Evolutionary conservation across 768 basidiomycete genomes (phyloP).

Genomic region (Calocera viscosa): DNA sequence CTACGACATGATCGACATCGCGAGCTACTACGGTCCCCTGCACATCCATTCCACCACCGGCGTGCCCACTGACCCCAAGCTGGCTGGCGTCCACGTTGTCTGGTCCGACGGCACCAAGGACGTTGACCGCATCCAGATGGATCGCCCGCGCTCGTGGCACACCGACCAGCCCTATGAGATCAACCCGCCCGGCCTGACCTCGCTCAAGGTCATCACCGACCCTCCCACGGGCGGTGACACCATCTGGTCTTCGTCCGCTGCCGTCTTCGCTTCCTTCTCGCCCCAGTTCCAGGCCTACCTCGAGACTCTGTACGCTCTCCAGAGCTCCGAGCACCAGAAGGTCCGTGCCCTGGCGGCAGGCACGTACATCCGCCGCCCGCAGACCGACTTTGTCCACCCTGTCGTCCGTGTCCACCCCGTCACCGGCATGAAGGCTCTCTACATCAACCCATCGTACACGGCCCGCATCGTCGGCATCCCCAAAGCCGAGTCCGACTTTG

Average conservation of each 20-base stretch:
- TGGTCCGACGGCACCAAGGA: background rate
- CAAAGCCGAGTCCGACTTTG: constrained; percentile 25
- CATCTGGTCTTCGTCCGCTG: constrained; percentile 16
- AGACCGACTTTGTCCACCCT: constrained; percentile 28
- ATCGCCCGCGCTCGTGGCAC: background rate
- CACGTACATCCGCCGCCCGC: constrained; percentile 26
- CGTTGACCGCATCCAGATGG: background rate
- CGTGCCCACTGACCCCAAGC: constrained; percentile 23
- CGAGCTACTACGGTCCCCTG: constrained; percentile 10
- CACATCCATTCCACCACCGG: constrained; percentile 29
- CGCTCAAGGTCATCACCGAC: background rate
- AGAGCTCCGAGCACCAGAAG: constrained; percentile 25
- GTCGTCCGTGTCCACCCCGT: constrained; percentile 27
- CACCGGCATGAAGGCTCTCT: constrained; percentile 28
- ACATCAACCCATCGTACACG: constrained; percentile 28
- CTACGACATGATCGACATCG: constrained; percentile 7
- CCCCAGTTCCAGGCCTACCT: constrained; percentile 22
- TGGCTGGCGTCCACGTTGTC: constrained; percentile 16
- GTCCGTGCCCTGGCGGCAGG: constrained; percentile 20
- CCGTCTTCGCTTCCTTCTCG: constrained; percentile 25
- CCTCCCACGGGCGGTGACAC: constrained; percentile 22
- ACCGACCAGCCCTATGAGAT: constrained; percentile 9
- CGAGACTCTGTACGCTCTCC: constrained; percentile 22
- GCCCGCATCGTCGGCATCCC: constrained; percentile 27
- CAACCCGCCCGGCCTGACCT: constrained; percentile 21